phyloP scores from a whole-genome alignment of 441 rosid species.

The Omphalea diandra region DNA sequence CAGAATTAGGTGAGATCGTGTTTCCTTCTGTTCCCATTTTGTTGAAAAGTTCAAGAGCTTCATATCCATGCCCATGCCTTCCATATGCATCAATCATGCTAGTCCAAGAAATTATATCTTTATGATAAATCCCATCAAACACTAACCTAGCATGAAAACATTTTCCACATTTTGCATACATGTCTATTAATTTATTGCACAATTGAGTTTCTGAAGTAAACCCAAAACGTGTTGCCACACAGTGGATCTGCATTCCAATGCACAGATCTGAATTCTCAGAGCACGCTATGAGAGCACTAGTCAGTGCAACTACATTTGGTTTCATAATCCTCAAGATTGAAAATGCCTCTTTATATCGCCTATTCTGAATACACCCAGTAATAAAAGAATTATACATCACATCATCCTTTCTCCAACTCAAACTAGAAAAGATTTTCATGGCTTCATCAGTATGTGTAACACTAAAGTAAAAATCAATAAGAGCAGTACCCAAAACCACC shows the following conservation, averaged over 20 bases:
- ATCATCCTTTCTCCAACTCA: constrained; percentile 39
- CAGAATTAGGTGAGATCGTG: constrained; percentile 51
- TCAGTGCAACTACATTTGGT: constrained; percentile 60
- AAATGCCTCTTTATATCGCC: constrained; percentile 50
- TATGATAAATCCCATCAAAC: constrained; percentile 42
- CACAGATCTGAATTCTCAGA: constrained; percentile 61
- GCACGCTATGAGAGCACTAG: constrained; percentile 66
- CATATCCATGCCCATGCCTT: constrained; percentile 55
- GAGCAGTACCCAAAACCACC: constrained; percentile 65
- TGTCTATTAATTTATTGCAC: constrained; percentile 65
- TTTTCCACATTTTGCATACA: constrained; percentile 77
- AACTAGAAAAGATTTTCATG: constrained; percentile 44
- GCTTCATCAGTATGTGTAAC: constrained; percentile 50
- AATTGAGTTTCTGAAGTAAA: constrained; percentile 53
- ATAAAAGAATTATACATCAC: constrained; percentile 67
- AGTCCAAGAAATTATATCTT: constrained; percentile 72
- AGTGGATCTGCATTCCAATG: constrained; percentile 73
- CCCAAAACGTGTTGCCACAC: constrained; percentile 49
- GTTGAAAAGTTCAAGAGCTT: constrained; percentile 54
- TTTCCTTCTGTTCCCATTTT: constrained; percentile 47
- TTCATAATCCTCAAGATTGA: constrained; percentile 43
- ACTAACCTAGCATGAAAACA: constrained; percentile 35
- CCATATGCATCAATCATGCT: constrained; percentile 76
- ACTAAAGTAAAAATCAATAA: constrained; percentile 62
- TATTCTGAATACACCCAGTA: constrained; percentile 57